Conservation (phyloP, 331 rosid genomes). For the Pyracantha coccinea region DNA sequence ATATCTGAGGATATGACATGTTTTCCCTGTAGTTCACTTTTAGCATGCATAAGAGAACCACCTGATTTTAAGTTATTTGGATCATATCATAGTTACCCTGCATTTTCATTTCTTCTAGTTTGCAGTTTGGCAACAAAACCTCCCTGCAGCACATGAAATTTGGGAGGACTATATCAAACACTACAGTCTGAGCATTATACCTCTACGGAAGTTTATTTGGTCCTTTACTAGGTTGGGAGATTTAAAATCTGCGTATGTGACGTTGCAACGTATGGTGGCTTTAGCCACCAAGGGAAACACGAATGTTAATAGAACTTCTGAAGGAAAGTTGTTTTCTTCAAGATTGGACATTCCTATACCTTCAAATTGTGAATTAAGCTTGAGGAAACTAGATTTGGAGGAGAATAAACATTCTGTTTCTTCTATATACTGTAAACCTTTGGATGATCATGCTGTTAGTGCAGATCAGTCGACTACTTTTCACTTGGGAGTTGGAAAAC, state of each 20-base stretch:
- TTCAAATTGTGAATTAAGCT: slow-evolving; percentile 29
- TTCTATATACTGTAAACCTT: slow-evolving; percentile 1
- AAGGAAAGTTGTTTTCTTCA: slow-evolving; percentile 39
- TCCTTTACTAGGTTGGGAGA: slow-evolving; percentile 64
- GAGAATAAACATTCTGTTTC: slow-evolving; percentile 24
- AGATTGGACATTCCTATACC: slow-evolving; percentile 75
- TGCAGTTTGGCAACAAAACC: slow-evolving; percentile 70
- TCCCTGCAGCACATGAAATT: slow-evolving; percentile 52
- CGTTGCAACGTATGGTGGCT: slow-evolving; percentile 58
- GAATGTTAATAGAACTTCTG: slow-evolving; percentile 13
- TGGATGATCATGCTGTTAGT: slow-evolving; percentile 20
- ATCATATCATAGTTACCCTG: not conserved
- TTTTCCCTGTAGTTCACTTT: not conserved
- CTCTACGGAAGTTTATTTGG: slow-evolving; percentile 53
- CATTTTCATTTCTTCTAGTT: slow-evolving; percentile 45
- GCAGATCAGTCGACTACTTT: slow-evolving; percentile 15
- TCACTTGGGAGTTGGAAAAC: slow-evolving; percentile 18
- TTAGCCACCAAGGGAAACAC: slow-evolving; percentile 34
- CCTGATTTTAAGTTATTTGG: not conserved
- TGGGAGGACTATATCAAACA: slow-evolving; percentile 58
- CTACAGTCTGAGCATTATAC: slow-evolving; percentile 46
- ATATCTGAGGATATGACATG: not conserved
- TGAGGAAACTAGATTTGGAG: slow-evolving; percentile 26
- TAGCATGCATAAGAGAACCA: not conserved
- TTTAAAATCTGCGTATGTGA: slow-evolving; percentile 54